phyloP scores from a whole-genome alignment of 1,139 yeast genomes.

The Scheffersomyces segobiensis region DNA sequence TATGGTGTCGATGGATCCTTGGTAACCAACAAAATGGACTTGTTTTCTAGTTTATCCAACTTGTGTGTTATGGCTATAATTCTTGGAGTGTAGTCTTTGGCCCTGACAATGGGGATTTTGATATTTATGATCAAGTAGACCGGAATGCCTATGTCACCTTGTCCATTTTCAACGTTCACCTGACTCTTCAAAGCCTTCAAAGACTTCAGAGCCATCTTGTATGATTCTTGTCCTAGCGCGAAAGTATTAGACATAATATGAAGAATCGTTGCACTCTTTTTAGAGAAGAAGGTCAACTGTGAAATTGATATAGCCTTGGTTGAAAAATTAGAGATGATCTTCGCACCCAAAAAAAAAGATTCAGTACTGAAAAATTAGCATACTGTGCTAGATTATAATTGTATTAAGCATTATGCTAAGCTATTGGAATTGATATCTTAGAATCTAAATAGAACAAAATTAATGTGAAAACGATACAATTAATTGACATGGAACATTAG shows the following conservation, averaged over 20 bases:
- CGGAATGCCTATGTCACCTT: conserved; percentile 1
- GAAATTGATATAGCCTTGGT: background rate
- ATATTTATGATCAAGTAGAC: conserved; percentile 58
- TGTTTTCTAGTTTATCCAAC: conserved; percentile 45
- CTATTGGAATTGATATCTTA: background rate
- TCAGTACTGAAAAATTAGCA: background rate
- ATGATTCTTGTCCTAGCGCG: conserved; percentile 30
- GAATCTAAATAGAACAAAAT: background rate
- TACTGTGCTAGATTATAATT: background rate
- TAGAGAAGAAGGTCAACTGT: background rate
- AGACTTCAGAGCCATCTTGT: conserved; percentile 30
- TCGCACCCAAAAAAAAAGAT: background rate
- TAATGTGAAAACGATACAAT: no score
- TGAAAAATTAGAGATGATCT: background rate
- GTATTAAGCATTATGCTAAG: background rate
- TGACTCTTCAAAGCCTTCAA: conserved; percentile 37
- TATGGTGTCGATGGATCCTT: conserved; percentile 67
- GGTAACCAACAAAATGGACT: conserved; percentile 59
- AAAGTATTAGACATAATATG: conserved; percentile 10
- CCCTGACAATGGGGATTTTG: conserved; percentile 44
- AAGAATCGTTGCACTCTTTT: background rate
- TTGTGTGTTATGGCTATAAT: conserved; percentile 61
- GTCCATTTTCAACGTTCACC: conserved; percentile 17
- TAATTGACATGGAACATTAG: no score
- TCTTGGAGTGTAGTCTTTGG: conserved; percentile 63